Evolutionary conservation across 805 yeast genomes (phyloP).

Genomic region (Saturnispora ahearnii): DNA sequence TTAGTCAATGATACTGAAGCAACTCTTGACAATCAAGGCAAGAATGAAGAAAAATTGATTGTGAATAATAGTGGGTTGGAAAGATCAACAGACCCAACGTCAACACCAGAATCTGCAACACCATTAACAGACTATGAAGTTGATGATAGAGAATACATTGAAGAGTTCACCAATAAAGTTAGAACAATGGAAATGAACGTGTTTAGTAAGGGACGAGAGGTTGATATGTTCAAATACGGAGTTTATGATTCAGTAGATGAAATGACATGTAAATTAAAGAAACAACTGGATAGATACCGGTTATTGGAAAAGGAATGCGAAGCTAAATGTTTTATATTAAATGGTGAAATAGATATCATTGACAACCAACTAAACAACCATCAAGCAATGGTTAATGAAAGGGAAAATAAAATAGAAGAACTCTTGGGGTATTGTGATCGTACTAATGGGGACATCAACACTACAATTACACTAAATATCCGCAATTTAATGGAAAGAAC

Average conservation of each 20-base stretch:
- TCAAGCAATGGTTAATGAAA: constrained; percentile 16
- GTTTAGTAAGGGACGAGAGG: background rate
- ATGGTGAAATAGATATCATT: constrained; percentile 16
- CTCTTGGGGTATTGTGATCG: constrained; percentile 56
- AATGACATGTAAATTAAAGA: background rate
- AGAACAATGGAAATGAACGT: constrained; percentile 1
- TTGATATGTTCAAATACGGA: background rate
- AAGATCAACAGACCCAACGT: background rate
- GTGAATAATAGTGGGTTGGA: background rate
- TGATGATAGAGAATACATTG: constrained; percentile 3
- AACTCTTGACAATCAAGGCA: background rate
- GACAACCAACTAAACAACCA: constrained; percentile 18
- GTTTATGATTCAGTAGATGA: background rate
- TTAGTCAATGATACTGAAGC: background rate
- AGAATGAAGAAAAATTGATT: background rate
- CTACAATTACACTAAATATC: constrained; percentile 56
- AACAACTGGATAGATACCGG: constrained; percentile 20
- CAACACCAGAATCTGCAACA: background rate
- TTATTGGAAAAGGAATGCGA: constrained; percentile 23
- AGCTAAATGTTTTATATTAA: constrained; percentile 14
- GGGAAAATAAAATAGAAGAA: constrained; percentile 44
- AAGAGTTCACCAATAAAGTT: background rate
- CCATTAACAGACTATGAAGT: background rate
- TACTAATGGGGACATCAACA: constrained; percentile 63
- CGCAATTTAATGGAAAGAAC: constrained; percentile 44